phyloP scores from a whole-genome alignment of 345 rosid species.

The Populus deltoides region DNA sequence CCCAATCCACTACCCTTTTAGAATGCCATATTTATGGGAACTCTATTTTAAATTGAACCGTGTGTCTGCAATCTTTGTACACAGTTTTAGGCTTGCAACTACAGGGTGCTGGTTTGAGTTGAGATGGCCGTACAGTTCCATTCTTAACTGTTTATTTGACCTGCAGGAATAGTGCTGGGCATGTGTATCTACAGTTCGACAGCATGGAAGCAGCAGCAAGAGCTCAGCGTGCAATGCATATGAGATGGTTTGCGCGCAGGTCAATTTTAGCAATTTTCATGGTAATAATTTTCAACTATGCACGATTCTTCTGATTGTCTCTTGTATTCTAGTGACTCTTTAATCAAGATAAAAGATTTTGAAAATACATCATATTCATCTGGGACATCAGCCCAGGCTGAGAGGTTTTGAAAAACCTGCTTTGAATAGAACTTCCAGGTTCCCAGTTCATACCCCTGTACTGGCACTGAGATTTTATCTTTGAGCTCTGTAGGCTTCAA shows the following conservation, averaged over 20 bases:
- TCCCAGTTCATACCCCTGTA: background rate
- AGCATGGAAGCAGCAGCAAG: slow-evolving; percentile 52
- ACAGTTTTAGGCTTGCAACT: background rate
- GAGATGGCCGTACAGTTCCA: background rate
- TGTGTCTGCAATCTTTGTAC: background rate
- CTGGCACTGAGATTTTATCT: background rate
- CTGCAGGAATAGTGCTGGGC: slow-evolving; percentile 73
- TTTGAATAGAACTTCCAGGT: background rate
- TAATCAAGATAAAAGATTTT: background rate
- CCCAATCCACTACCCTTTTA: background rate
- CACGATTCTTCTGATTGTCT: background rate
- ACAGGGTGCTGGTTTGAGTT: background rate
- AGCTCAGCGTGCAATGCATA: slow-evolving; percentile 85
- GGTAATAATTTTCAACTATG: slow-evolving; percentile 38
- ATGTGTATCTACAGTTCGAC: slow-evolving; percentile 70
- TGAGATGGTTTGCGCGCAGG: slow-evolving; percentile 92
- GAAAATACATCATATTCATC: background rate
- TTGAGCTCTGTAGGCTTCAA: background rate
- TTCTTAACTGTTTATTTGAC: background rate
- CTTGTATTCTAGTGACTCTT: background rate
- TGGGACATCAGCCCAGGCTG: background rate
- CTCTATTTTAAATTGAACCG: too few relatives aligned
- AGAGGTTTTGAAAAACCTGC: background rate
- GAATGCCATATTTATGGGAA: background rate
- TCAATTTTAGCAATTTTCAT: slow-evolving; percentile 72